Evolutionary conservation across 495 filamentous ascomycete species (phyloP).

Genomic region (Niebla homalea): DNA sequence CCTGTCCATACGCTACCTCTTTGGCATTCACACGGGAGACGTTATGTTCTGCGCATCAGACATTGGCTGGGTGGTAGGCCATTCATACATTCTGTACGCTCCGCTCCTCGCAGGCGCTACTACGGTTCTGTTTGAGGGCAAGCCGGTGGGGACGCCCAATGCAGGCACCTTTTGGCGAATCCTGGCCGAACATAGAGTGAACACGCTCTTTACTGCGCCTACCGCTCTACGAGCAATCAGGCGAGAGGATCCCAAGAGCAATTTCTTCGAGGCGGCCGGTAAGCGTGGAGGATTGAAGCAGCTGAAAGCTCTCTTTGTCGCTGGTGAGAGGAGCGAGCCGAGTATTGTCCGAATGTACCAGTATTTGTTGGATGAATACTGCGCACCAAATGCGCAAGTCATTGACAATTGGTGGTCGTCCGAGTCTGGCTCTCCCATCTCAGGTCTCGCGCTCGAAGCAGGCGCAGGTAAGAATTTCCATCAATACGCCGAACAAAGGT

Average conservation of each 20-base stretch:
- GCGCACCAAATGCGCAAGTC: conserved; percentile 49
- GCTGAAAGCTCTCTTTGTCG: conserved; percentile 65
- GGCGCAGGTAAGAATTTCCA: conserved; percentile 21
- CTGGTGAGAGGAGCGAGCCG: conserved; percentile 81
- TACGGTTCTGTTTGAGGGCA: conserved; percentile 82
- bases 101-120: conserved; percentile 74
- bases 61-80: conserved; percentile 67
- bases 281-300: conserved; percentile 50
- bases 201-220: conserved; percentile 72
- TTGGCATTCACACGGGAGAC: conserved; percentile 66
- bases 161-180: conserved; percentile 81
- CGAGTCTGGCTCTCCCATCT: conserved; percentile 81
- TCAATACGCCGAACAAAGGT: conserved; percentile 13
- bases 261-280: conserved; percentile 46
- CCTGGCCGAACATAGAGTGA: conserved; percentile 71
- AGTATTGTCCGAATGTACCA: conserved; percentile 72
- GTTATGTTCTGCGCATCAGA: conserved; percentile 77
- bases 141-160: conserved; percentile 80
- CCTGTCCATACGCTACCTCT: conserved; percentile 64
- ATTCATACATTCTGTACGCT: conserved; percentile 76
- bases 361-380: conserved; percentile 50
- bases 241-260: conserved; percentile 67
- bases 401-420: conserved; percentile 97
- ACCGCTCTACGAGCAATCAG: conserved; percentile 79
- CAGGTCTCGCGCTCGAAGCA: conserved; percentile 52